Evolutionary conservation across 345 rosid genomes (phyloP).

Genomic region (Clausena lansium): DNA sequence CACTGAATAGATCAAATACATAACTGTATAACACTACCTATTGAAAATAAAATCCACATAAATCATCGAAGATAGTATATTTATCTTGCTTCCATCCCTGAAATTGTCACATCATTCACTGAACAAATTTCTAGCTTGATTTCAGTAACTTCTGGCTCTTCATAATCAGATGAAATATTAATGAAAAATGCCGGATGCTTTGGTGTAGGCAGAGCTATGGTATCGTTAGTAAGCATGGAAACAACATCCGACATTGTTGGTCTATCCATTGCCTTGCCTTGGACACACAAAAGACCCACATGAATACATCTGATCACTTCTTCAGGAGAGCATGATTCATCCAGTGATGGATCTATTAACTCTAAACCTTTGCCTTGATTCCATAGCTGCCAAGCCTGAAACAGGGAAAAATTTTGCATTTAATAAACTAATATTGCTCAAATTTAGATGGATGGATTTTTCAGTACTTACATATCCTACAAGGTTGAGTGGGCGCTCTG

Average conservation of each 20-base stretch:
- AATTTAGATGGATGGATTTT: neutral
- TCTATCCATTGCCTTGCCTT: neutral
- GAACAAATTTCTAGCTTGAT: neutral
- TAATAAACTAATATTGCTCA: neutral
- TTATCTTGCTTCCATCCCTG: neutral
- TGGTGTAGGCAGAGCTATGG: neutral
- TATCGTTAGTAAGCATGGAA: constrained; percentile 11
- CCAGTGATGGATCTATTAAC: neutral
- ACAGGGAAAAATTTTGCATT: neutral
- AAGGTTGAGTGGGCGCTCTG: constrained; percentile 10
- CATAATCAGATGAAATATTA: neutral
- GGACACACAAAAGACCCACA: constrained; percentile 19
- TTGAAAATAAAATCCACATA: neutral
- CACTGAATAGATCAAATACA: neutral
- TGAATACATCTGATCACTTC: constrained; percentile 6
- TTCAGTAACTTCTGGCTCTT: neutral
- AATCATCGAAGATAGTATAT: neutral
- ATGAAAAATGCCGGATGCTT: constrained; percentile 18
- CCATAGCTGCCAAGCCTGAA: constrained; percentile 25
- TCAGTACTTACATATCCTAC: constrained; percentile 19
- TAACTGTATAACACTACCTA: neutral
- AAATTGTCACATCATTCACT: constrained; percentile 1
- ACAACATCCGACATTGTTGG: constrained; percentile 12
- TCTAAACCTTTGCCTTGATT: neutral
- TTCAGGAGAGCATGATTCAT: neutral